These are phyloP conservation scores for Tolypocladium ovalisporum DNA, from an alignment of 2,329 filamentous ascomycete species.

Conservation along the genomic window DNA sequence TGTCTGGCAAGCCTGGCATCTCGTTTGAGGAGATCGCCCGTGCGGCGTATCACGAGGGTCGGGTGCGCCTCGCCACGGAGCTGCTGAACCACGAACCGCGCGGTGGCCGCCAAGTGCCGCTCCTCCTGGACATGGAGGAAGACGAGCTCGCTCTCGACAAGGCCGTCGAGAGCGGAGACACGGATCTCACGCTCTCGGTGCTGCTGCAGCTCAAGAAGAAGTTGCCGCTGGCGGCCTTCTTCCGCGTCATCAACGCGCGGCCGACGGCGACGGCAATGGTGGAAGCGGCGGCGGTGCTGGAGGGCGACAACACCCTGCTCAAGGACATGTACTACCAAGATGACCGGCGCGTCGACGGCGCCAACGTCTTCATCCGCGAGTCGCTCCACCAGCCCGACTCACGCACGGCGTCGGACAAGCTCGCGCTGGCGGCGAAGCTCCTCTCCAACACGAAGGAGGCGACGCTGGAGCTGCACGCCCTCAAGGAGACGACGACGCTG, in stretches of 20 bases:
- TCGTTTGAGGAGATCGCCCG: conserved; percentile 92
- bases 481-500: conserved; percentile 72
- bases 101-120: conserved; percentile 88
- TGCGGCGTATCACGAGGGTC: conserved; percentile 88
- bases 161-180: conserved; percentile 89
- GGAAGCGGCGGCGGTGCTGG: conserved; percentile 63
- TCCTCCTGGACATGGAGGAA: conserved; percentile 90
- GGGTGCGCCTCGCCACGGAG: conserved; percentile 78
- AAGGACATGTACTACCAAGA: conserved; percentile 98
- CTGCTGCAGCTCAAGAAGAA: conserved; percentile 83
- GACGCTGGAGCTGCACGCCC: conserved; percentile 57
- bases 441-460: conserved; percentile 76
- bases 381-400: conserved; percentile 63
- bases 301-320: conserved; percentile 66
- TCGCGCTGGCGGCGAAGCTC: conserved; percentile 75
- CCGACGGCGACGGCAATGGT: conserved; percentile 83
- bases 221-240: conserved; percentile 81
- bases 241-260: conserved; percentile 77
- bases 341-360: conserved; percentile 78
- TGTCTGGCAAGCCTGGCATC: conserved; percentile 81
- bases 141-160: conserved; percentile 93
- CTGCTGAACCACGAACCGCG: conserved; percentile 88
- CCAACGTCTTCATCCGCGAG: conserved; percentile 77
- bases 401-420: conserved; percentile 67
- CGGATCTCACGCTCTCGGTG: conserved; percentile 84